Conservation (phyloP, 805 yeast genomes). For the Yamadazyma olivae region DNA sequence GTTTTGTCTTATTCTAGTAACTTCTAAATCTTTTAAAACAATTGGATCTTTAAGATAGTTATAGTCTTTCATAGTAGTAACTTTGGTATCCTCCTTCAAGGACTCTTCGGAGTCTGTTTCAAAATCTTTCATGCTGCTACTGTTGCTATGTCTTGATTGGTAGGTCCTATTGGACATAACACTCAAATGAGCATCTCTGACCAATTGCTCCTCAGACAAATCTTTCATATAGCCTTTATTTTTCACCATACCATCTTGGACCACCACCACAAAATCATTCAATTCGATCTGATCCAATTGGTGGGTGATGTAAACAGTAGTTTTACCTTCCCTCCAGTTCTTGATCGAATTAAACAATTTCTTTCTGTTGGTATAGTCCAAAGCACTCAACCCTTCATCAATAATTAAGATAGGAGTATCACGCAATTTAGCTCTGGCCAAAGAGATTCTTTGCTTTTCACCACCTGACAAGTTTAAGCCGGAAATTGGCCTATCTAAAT, state of each 20-base stretch:
- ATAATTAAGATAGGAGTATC: conserved; percentile 73
- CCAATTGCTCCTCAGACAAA: conserved; percentile 5
- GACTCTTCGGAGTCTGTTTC: conserved; percentile 1
- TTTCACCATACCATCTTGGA: conserved; percentile 56
- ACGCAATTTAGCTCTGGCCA: conserved; percentile 78
- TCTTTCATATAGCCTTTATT: conserved; percentile 15
- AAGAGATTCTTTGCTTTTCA: conserved; percentile 76
- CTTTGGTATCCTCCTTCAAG: not conserved
- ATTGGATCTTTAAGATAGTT: conserved; percentile 21
- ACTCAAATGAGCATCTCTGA: conserved; percentile 6
- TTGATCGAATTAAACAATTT: conserved; percentile 49
- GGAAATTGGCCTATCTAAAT: conserved; percentile 51
- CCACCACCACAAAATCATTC: conserved; percentile 55
- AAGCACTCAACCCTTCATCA: conserved; percentile 85
- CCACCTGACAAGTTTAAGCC: conserved; percentile 74
- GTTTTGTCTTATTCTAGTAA: conserved; percentile 2
- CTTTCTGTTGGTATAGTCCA: conserved; percentile 54
- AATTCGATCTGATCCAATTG: conserved; percentile 55
- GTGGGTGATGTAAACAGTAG: conserved; percentile 84
- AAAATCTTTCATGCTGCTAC: not conserved
- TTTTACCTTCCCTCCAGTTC: conserved; percentile 59
- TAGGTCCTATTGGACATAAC: not conserved
- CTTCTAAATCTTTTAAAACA: conserved; percentile 21
- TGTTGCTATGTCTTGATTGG: conserved; percentile 4
- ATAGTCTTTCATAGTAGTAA: conserved; percentile 5